Percentiles rank a stretch among this genome's conserved stretches.
These are phyloP conservation scores for Cyclotella sp. DNA, from an alignment of 108 stramenopile genomes.

Conservation along the genomic window DNA sequence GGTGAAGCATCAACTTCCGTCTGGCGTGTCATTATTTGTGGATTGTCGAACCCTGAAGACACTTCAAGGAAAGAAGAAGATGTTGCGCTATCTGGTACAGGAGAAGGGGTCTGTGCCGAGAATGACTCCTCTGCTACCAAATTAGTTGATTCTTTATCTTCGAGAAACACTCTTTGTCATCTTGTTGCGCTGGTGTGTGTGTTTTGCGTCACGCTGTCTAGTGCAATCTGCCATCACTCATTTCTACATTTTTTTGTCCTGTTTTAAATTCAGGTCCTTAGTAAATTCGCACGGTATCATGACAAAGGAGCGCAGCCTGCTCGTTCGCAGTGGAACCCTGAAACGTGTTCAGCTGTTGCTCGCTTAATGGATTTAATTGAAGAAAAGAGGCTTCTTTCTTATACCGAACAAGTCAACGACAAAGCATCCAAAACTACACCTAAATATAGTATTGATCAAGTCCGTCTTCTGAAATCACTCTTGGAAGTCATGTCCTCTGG, in stretches of 20 bases:
- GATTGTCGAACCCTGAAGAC: constrained; percentile 31
- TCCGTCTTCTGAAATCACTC: constrained; percentile 66
- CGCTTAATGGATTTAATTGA: constrained; percentile 76
- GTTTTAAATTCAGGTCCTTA: constrained; percentile 43
- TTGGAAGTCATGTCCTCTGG: constrained; percentile 75
- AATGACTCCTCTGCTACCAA: background rate
- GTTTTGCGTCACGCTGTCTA: too few relatives aligned
- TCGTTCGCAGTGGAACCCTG: constrained; percentile 63
- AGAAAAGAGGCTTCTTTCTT: constrained; percentile 72
- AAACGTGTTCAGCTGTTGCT: constrained; percentile 74
- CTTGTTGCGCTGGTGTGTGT: constrained; percentile 47
- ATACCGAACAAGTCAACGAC: constrained; percentile 13
- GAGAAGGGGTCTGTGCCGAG: too few relatives aligned
- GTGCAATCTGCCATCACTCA: background rate
- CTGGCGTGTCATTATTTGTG: constrained; percentile 66
- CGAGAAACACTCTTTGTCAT: constrained; percentile 67
- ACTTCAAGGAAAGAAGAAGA: constrained; percentile 16
- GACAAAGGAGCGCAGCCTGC: constrained; percentile 62
- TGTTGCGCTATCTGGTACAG: too few relatives aligned
- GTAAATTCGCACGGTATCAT: constrained; percentile 63
- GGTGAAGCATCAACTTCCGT: constrained; percentile 79
- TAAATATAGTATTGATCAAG: constrained; percentile 72
- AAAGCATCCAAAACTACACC: background rate
- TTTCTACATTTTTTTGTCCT: background rate
- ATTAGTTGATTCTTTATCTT: constrained; percentile 5